Percentiles rank a stretch among this genome's conserved stretches.
phyloP scores from a whole-genome alignment of 768 basidiomycete species.

The Chalciporus pseudorubinellus region DNA sequence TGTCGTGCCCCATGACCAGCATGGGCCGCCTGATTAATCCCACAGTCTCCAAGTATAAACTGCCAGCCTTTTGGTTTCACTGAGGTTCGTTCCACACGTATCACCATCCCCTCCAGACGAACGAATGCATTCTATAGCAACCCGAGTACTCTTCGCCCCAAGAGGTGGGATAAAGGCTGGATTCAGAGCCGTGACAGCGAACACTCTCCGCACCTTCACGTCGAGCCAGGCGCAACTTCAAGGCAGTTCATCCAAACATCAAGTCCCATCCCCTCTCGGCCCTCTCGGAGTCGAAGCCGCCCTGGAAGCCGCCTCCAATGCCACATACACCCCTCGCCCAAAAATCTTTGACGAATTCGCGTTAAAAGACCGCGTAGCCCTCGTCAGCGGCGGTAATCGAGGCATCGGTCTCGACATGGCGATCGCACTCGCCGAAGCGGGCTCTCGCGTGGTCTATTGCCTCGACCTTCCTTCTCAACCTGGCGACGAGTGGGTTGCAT shows the following conservation, averaged over 20 bases:
- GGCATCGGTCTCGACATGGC: conserved; percentile 84
- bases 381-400: conserved; percentile 63
- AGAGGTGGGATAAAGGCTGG: neutral
- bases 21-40: neutral
- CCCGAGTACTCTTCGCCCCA: neutral
- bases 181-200: neutral
- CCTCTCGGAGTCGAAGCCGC: conserved; percentile 66
- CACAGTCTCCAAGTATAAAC: neutral
- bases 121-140: neutral
- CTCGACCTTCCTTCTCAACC: conserved; percentile 58
- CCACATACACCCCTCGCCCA: conserved; percentile 34
- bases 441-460: conserved; percentile 67
- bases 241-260: conserved; percentile 15
- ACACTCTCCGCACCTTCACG: neutral
- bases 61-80: too few relatives aligned
- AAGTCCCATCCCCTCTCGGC: conserved; percentile 54
- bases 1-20: neutral
- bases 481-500: conserved; percentile 55
- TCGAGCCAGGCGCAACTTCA: neutral
- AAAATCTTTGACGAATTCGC: conserved; percentile 62
- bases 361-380: conserved; percentile 52
- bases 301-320: conserved; percentile 39
- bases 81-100: neutral
- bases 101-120: neutral
- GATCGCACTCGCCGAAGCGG: conserved; percentile 67